phyloP scores from a whole-genome alignment of 805 yeast genomes.

The Cyberlindnera amylophila region DNA sequence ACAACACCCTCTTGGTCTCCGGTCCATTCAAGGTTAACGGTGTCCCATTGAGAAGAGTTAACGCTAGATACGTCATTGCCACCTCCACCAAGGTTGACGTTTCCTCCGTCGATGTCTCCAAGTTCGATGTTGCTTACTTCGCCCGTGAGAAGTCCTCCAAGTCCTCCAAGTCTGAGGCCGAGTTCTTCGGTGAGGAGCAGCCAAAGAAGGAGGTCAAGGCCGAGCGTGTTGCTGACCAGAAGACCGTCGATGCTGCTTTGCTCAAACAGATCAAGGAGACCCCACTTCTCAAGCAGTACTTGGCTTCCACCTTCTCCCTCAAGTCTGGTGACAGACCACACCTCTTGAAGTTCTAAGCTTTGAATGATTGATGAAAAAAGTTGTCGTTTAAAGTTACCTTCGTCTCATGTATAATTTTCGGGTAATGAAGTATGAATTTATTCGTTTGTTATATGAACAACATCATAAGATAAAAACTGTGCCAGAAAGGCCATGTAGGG shows the following conservation, averaged over 20 bases:
- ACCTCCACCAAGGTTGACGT: conserved; percentile 91
- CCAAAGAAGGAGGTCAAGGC: conserved; percentile 84
- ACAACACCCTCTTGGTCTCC: conserved; percentile 93
- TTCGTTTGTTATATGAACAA: conserved; percentile 22
- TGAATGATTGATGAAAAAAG: conserved; percentile 7
- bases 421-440: conserved; percentile 22
- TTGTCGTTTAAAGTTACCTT: conserved; percentile 6
- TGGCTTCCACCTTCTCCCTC: conserved; percentile 92
- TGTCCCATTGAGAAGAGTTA: conserved; percentile 99
- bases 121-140: conserved; percentile 92
- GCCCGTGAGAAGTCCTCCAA: conserved; percentile 89
- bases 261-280: conserved; percentile 94
- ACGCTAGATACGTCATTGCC: conserved; percentile 97
- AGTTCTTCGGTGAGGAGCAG: conserved; percentile 76
- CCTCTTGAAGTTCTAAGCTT: conserved; percentile 85
- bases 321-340: conserved; percentile 99
- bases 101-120: conserved; percentile 76
- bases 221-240: conserved; percentile 96
- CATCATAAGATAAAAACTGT: neutral
- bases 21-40: conserved; percentile 99
- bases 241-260: conserved; percentile 88
- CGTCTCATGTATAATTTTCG: conserved; percentile 22
- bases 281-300: conserved; percentile 94
- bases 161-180: conserved; percentile 85
- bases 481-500: neutral